phyloP scores from a whole-genome alignment of 148 eudicot species.

The Rhododendron molle region DNA sequence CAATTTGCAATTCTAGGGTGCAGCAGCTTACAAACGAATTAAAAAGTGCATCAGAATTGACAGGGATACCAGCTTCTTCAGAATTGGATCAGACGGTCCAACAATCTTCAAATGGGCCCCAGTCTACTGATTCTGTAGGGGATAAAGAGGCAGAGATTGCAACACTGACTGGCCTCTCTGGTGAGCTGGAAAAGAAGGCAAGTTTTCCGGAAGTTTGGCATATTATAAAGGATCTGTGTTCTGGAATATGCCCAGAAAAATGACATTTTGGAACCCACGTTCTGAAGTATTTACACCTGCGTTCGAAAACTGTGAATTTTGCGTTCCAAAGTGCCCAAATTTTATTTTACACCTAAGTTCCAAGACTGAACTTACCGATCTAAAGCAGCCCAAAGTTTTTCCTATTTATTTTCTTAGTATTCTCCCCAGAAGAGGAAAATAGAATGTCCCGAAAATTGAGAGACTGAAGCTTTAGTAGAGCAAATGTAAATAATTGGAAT shows the following conservation, averaged over 20 bases:
- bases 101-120: conserved; percentile 34
- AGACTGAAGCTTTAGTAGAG: not conserved
- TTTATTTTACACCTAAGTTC: not conserved
- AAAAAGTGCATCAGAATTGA: conserved; percentile 29
- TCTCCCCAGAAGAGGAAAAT: not conserved
- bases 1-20: conserved; percentile 69
- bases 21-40: conserved; percentile 55
- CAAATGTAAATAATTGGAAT: not conserved
- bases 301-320: not conserved
- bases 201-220: conserved; percentile 8
- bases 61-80: not conserved
- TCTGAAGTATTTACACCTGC: not conserved
- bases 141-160: conserved; percentile 66
- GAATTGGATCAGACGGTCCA: conserved; percentile 19
- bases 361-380: not conserved
- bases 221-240: not conserved
- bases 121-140: conserved; percentile 29
- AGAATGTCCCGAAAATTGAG: not conserved
- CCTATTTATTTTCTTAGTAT: not conserved
- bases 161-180: conserved; percentile 54
- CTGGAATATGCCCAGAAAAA: not conserved
- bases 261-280: not conserved
- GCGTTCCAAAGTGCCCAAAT: not conserved
- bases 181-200: conserved; percentile 90
- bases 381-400: not conserved